Evolutionary conservation across 768 basidiomycete genomes (phyloP).

Genomic region (Lactarius evosmus): DNA sequence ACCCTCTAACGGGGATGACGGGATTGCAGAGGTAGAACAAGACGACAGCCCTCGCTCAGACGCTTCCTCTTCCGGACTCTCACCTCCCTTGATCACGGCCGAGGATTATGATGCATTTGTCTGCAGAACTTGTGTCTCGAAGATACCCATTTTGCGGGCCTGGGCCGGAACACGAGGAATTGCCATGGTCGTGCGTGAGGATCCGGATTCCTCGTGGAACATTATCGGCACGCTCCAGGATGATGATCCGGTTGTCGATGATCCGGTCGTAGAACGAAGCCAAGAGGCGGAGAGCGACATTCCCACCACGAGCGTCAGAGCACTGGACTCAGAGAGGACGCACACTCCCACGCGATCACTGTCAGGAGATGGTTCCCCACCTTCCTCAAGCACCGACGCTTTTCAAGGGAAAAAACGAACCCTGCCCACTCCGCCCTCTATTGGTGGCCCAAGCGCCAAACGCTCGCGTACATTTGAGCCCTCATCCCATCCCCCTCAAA

Average conservation of each 20-base stretch:
- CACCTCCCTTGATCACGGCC: constrained; percentile 63
- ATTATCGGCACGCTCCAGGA: constrained; percentile 38
- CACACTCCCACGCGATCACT: not conserved
- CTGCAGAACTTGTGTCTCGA: constrained; percentile 64
- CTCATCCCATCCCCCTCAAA: constrained; percentile 31
- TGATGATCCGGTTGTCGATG: constrained; percentile 27
- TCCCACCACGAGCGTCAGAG: not conserved
- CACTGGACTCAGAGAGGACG: not conserved
- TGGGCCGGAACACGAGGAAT: constrained; percentile 67
- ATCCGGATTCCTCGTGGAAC: constrained; percentile 48
- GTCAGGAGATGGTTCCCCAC: not conserved
- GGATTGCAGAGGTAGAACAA: constrained; percentile 29
- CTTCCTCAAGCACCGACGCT: constrained; percentile 6
- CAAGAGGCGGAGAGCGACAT: constrained; percentile 1
- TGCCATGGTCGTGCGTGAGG: constrained; percentile 63
- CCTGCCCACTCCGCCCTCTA: constrained; percentile 31
- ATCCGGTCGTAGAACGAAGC: constrained; percentile 14
- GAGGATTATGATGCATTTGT: constrained; percentile 73
- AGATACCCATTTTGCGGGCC: constrained; percentile 49
- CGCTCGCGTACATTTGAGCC: constrained; percentile 43
- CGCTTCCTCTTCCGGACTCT: constrained; percentile 60
- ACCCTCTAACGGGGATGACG: not conserved
- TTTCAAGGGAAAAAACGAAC: constrained; percentile 44
- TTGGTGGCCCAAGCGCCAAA: constrained; percentile 43
- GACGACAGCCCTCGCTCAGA: constrained; percentile 56